phyloP scores from a whole-genome alignment of 139 green algal genomes.

The Trebouxia sp. region DNA sequence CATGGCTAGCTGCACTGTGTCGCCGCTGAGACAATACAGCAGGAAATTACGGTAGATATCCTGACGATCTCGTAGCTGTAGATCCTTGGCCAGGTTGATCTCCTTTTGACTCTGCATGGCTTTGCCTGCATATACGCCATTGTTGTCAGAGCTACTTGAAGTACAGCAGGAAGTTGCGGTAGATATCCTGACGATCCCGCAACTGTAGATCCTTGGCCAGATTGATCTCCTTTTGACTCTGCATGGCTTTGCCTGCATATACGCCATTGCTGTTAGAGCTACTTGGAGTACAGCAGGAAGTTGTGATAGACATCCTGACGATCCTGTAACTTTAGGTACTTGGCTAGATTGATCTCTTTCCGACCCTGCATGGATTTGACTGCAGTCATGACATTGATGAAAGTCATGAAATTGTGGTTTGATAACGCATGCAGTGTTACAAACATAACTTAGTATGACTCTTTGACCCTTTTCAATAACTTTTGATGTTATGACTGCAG shows the following conservation, averaged over 20 bases:
- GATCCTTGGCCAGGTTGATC: conserved; percentile 86
- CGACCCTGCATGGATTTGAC: conserved; percentile 58
- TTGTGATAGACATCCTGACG: conserved; percentile 90
- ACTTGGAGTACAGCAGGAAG: conserved; percentile 95
- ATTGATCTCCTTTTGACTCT: conserved; percentile 94
- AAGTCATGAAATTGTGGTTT: no score
- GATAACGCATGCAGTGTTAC: no score
- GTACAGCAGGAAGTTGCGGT: conserved; percentile 95
- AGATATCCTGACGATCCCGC: conserved; percentile 82
- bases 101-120: conserved; percentile 85
- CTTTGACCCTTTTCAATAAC: no score
- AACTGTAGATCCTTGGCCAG: conserved; percentile 82
- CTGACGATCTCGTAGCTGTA: conserved; percentile 73
- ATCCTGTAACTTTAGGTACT: conserved; percentile 79
- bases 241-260: conserved; percentile 23
- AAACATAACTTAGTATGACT: no score
- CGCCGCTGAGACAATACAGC: conserved; percentile 86
- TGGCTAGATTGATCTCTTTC: conserved; percentile 93
- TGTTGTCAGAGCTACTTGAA: conserved; percentile 34
- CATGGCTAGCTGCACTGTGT: conserved; percentile 91
- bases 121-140: not conserved
- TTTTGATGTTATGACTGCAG: no score
- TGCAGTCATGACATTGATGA: not conserved
- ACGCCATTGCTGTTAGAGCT: not conserved
- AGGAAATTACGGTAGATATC: conserved; percentile 97